Base-by-base conservation (phyloP, 495 filamentous ascomycete species). In the Penicillium flavigenum region DNA sequence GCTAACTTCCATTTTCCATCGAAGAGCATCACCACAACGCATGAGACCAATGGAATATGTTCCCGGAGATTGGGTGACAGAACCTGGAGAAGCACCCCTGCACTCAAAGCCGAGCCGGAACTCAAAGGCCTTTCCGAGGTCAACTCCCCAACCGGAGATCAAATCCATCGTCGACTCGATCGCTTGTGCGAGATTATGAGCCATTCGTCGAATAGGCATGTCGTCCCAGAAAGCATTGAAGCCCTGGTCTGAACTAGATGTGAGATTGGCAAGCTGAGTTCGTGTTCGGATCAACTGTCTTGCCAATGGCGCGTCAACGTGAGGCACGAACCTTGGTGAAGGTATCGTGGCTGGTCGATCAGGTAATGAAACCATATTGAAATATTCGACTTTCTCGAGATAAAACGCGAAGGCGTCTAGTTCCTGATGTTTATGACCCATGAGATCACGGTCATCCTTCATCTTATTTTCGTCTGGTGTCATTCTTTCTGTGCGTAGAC, bases 391-490 rank as follows among this genome's bases (percentile, higher is more conserved):
- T 0, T 68, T 29, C 11, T 69, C 63, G 0, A 76, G 66, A 49
- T 69, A 60, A 32, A 75, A 74, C 0, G 76, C 70, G 53, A 83
- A 76, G 59, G 65, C 77, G 36, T 83, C 78, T 2, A 83, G 44
- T 47, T 83, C 80, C 29, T 77, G 71, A 22, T 69, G 58, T 10
- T 66, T 72, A 6, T 67, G 48, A 11, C 65, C 62, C 9, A 47
- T 55, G 3, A 72, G 46, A 4, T 69, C 56, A 20, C 65, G 60
- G 2, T 75, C 65, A 0, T 60, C 47, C 10, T 53, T 38, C 0
- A 81, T 51, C 10, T 60, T 29, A 42, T 76, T 73, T 42, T 72
- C 67, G 0, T 69, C 59, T 6, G 72, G 60, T 3, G 60, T 59
- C 48, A 74, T 72, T 27, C 76, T 61, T 22, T 76, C 70, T 2